These are phyloP conservation scores for Claviceps cyperi DNA, from an alignment of 2,329 filamentous ascomycete genomes.

Conservation along the genomic window DNA sequence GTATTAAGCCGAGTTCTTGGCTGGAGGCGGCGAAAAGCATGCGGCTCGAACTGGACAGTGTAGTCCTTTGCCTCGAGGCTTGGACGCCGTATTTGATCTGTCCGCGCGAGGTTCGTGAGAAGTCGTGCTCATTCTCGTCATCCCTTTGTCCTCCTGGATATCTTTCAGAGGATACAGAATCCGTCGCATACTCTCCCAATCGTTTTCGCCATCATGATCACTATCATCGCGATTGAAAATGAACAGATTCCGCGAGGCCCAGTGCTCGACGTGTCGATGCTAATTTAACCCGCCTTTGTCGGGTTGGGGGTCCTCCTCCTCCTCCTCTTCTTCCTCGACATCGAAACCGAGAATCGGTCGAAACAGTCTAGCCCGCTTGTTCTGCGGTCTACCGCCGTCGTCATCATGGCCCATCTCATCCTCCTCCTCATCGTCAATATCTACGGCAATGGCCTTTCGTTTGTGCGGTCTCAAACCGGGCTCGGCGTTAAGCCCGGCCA, in stretches of 20 bases:
- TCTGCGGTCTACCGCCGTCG: not conserved
- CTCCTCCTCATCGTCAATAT: conserved; percentile 13
- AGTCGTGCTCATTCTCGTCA: too few species aligned
- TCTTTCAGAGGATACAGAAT: not conserved
- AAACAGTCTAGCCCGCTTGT: not conserved
- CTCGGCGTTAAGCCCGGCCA: not conserved
- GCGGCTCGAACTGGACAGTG: conserved; percentile 8
- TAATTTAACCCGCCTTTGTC: not conserved
- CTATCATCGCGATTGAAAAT: conserved; percentile 3
- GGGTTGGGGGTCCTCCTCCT: too few species aligned
- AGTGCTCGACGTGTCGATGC: not conserved
- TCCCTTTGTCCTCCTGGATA: too few species aligned
- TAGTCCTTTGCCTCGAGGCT: too few species aligned
- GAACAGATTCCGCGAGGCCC: not conserved
- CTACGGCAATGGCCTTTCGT: conserved; percentile 13
- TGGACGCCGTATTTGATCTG: too few species aligned
- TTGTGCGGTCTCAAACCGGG: conserved; percentile 11
- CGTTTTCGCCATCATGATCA: not conserved
- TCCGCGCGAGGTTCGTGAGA: too few species aligned
- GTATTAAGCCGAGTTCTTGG: conserved; percentile 1
- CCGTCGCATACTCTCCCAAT: conserved; percentile 2
- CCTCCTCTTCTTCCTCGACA: too few species aligned
- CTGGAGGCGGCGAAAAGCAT: conserved; percentile 7
- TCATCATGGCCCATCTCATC: conserved; percentile 14
- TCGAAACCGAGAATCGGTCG: too few species aligned